Percentiles rank a stretch among this genome's conserved stretches.
Evolutionary conservation across 345 rosid species (phyloP).

Genomic region (Cardamine occulta): DNA sequence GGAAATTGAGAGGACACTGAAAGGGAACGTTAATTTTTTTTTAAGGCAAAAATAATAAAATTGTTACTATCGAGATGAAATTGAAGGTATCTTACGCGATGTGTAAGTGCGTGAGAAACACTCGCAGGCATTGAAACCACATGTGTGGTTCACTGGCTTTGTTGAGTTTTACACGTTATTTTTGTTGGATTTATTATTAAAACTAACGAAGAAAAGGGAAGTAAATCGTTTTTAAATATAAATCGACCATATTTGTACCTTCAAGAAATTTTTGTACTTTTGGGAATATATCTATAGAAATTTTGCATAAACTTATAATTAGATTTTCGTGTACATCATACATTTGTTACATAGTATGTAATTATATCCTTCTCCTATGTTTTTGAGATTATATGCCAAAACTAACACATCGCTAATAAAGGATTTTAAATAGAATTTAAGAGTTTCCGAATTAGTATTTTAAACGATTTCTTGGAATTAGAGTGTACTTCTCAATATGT

Average conservation of each 20-base stretch:
- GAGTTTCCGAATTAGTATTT: too few relatives aligned
- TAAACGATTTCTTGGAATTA: background rate
- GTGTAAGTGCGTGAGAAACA: conserved; percentile 8
- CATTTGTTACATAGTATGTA: background rate
- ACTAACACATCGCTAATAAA: background rate
- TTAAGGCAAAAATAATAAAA: background rate
- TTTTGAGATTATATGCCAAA: conserved; percentile 14
- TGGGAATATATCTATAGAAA: background rate
- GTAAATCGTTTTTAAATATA: background rate
- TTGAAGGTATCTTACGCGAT: conserved; percentile 25
- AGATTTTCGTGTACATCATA: background rate
- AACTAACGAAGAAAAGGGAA: too few relatives aligned
- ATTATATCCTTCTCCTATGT: background rate
- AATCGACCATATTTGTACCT: background rate
- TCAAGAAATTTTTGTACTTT: background rate
- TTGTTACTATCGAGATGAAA: conserved; percentile 34
- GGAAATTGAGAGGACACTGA: conserved; percentile 43
- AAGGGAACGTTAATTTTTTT: conserved; percentile 35
- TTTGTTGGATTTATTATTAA: conserved; percentile 8
- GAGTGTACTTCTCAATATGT: too few relatives aligned
- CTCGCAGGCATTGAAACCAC: conserved; percentile 15
- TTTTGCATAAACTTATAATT: background rate
- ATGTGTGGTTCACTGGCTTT: conserved; percentile 29
- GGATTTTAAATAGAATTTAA: background rate
- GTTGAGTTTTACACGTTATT: conserved; percentile 13